A percentile compares a stretch with the other conserved stretches of the same genome.
phyloP scores from a whole-genome alignment of 202 grass and related monocot species.

The Bolboschoenoplectus hybrid region DNA sequence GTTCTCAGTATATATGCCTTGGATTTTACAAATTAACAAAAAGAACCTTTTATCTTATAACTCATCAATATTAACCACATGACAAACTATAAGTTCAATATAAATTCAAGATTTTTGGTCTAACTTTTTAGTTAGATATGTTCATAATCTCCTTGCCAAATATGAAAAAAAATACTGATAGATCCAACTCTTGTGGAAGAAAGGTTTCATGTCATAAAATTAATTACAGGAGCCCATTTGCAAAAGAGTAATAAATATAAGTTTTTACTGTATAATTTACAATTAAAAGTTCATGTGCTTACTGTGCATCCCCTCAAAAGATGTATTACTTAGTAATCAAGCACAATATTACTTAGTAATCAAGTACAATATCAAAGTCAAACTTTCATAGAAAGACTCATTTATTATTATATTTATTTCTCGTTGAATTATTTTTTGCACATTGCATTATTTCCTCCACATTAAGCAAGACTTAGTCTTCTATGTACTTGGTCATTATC shows the following conservation, averaged over 20 bases:
- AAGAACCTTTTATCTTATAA: not conserved
- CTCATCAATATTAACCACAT: not conserved
- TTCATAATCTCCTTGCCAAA: slow-evolving; percentile 5
- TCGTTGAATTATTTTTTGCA: not conserved
- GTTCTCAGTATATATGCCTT: not conserved
- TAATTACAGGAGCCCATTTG: not conserved
- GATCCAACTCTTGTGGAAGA: not conserved
- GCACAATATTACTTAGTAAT: slow-evolving; percentile 17
- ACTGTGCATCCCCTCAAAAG: not conserved
- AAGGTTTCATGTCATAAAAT: slow-evolving; percentile 6
- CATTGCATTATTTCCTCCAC: slow-evolving; percentile 22
- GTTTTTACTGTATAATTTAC: slow-evolving; percentile 10
- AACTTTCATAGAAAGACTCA: not conserved
- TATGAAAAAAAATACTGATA: not conserved
- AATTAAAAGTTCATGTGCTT: slow-evolving; percentile 15
- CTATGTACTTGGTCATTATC: slow-evolving; percentile 6
- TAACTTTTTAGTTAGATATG: not conserved
- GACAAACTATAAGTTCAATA: not conserved
- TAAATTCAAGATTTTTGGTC: not conserved
- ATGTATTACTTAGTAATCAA: slow-evolving; percentile 19
- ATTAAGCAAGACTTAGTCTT: not conserved
- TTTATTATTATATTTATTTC: not conserved
- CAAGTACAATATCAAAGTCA: slow-evolving; percentile 32
- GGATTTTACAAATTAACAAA: not conserved
- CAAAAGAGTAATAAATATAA: not conserved